Conservation (phyloP, 2,329 filamentous ascomycete species). For the Neofusicoccum umdonicola region DNA sequence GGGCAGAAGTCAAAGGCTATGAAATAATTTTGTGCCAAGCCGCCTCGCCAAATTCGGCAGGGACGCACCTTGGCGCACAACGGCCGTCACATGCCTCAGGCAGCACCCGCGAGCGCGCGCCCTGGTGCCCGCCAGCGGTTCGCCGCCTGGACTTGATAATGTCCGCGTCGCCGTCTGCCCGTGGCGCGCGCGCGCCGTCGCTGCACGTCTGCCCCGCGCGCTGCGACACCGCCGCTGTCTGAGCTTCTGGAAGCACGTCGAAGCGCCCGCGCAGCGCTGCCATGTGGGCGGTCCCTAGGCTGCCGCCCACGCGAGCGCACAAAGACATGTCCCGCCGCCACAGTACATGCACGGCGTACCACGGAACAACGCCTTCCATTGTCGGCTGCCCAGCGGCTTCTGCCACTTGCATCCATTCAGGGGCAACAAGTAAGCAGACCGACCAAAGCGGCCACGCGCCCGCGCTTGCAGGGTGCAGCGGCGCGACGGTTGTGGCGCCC, state of each 20-base stretch:
- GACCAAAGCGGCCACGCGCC: neutral
- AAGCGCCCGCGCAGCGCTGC: neutral
- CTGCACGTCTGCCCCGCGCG: neutral
- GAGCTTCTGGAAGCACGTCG: neutral
- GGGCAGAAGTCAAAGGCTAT: slow-evolving; percentile 10
- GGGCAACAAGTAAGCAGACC: neutral
- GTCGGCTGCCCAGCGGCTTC: neutral
- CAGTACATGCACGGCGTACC: neutral
- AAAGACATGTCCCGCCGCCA: neutral
- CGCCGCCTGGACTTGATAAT: neutral
- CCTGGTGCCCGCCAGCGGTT: no score
- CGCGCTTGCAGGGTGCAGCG: neutral
- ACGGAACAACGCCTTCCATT: neutral
- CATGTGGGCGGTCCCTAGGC: neutral
- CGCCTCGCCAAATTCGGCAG: slow-evolving; percentile 17
- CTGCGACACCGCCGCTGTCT: neutral
- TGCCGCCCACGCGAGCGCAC: neutral
- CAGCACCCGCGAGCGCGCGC: neutral
- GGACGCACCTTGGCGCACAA: slow-evolving; percentile 16
- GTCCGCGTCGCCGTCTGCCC: neutral
- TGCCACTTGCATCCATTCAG: neutral
- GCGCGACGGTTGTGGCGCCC: neutral
- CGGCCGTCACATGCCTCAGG: neutral
- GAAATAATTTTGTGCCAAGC: slow-evolving; percentile 19
- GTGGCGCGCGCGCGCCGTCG: neutral